Percentiles rank a stretch among this genome's conserved stretches.
phyloP scores from a whole-genome alignment of 1,139 yeast genomes.

The Saccharomyces hybrid region DNA sequence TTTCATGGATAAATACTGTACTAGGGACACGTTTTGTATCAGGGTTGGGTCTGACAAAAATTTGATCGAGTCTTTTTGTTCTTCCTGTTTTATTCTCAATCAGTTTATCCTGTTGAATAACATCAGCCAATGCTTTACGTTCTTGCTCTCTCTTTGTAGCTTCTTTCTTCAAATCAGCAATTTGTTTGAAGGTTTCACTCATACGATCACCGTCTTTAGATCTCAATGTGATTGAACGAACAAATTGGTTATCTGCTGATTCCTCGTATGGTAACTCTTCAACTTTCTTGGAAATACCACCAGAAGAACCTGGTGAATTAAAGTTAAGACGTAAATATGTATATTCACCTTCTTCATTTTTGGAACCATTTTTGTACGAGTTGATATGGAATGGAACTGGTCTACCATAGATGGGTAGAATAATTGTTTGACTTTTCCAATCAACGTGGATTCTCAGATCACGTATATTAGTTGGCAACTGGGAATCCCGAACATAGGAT shows the following conservation, averaged over 20 bases:
- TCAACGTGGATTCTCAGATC: slow-evolving; percentile 87
- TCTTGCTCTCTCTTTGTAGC: slow-evolving; percentile 87
- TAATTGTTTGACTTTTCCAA: slow-evolving; percentile 76
- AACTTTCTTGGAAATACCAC: slow-evolving; percentile 60
- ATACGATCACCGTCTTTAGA: slow-evolving; percentile 88
- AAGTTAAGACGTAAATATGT: slow-evolving; percentile 86
- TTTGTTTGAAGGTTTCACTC: slow-evolving; percentile 83
- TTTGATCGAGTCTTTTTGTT: slow-evolving; percentile 78
- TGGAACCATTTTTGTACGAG: slow-evolving; percentile 88
- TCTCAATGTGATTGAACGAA: slow-evolving; percentile 81
- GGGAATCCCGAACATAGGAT: slow-evolving; percentile 87
- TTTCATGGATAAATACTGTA: slow-evolving; percentile 82
- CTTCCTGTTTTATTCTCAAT: slow-evolving; percentile 74
- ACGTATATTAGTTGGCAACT: slow-evolving; percentile 73
- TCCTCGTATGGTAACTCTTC: slow-evolving; percentile 88
- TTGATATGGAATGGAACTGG: slow-evolving; percentile 97
- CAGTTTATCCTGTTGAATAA: slow-evolving; percentile 83
- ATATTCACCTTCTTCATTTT: slow-evolving; percentile 92
- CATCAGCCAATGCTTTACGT: slow-evolving; percentile 88
- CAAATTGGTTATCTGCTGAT: slow-evolving; percentile 73
- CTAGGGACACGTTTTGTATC: slow-evolving; percentile 95
- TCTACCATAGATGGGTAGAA: slow-evolving; percentile 87
- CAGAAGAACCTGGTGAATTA: slow-evolving; percentile 84
- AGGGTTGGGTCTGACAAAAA: slow-evolving; percentile 90
- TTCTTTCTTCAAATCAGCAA: slow-evolving; percentile 86